phyloP scores from a whole-genome alignment of 306 rosid genomes.

The Prunus persica region DNA sequence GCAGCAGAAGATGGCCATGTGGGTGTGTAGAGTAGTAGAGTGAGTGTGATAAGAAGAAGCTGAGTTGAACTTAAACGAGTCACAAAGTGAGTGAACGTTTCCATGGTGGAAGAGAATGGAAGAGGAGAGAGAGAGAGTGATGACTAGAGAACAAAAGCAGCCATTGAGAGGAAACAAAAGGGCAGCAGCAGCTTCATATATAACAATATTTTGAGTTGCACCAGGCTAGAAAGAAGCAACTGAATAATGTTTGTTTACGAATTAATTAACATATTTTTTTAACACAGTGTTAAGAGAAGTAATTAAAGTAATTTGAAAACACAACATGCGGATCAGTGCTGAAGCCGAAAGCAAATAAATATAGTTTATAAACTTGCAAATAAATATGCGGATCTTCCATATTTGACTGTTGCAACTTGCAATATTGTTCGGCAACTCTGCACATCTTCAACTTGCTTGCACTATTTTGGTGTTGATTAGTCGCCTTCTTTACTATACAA shows the following conservation, averaged over 20 bases:
- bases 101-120: conserved; percentile 35
- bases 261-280: neutral
- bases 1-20: conserved; percentile 2
- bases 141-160: conserved; percentile 1
- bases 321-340: neutral
- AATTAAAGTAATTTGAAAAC: neutral
- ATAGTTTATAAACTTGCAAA: neutral
- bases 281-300: neutral
- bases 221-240: neutral
- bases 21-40: conserved; percentile 11
- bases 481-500: neutral
- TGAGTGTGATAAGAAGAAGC: conserved; percentile 10
- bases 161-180: neutral
- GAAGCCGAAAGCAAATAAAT: conserved; percentile 11
- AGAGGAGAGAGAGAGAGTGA: neutral
- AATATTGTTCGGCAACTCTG: neutral
- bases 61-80: conserved; percentile 17
- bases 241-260: neutral
- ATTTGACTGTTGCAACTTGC: neutral
- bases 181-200: neutral
- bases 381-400: neutral
- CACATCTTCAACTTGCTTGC: neutral
- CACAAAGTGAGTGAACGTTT: conserved; percentile 5
- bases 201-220: neutral
- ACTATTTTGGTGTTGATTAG: neutral